phyloP scores from a whole-genome alignment of 2,329 filamentous ascomycete genomes.

The Paraphoma sp. region DNA sequence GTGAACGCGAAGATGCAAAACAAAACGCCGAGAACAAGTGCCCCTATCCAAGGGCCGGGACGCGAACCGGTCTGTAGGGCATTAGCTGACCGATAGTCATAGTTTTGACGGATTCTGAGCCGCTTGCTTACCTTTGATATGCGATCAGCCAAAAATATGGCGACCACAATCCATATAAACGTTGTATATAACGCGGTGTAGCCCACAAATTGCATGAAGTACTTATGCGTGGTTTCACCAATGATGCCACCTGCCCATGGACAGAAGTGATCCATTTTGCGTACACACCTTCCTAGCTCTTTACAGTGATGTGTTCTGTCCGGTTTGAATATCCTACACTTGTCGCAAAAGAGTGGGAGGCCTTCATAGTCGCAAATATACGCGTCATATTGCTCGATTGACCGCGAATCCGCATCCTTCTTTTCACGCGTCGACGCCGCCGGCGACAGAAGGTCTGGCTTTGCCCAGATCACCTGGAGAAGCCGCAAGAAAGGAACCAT shows the following conservation, averaged over 20 bases:
- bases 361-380: slow-evolving; percentile 87
- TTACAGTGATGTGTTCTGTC: slow-evolving; percentile 88
- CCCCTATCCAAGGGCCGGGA: slow-evolving; percentile 63
- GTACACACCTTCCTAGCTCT: slow-evolving; percentile 80
- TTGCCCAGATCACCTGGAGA: slow-evolving; percentile 68
- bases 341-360: slow-evolving; percentile 80
- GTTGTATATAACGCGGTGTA: slow-evolving; percentile 74
- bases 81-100: not conserved
- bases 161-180: slow-evolving; percentile 68
- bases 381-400: slow-evolving; percentile 80
- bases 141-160: slow-evolving; percentile 67
- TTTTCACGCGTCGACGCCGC: slow-evolving; percentile 48
- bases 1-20: slow-evolving; percentile 81
- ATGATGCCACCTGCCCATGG: slow-evolving; percentile 96
- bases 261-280: slow-evolving; percentile 95
- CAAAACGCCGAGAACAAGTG: slow-evolving; percentile 70
- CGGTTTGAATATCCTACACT: slow-evolving; percentile 85
- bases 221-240: slow-evolving; percentile 85
- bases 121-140: slow-evolving; percentile 51
- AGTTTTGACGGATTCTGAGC: not conserved
- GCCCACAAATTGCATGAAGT: slow-evolving; percentile 85
- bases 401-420: slow-evolving; percentile 30
- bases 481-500: slow-evolving; percentile 74
- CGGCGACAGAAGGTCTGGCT: slow-evolving; percentile 77
- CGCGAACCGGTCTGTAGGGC: slow-evolving; percentile 22